These are phyloP conservation scores for Tolypocladium guangdongense DNA, from an alignment of 2,329 filamentous ascomycete species.

Conservation along the genomic window DNA sequence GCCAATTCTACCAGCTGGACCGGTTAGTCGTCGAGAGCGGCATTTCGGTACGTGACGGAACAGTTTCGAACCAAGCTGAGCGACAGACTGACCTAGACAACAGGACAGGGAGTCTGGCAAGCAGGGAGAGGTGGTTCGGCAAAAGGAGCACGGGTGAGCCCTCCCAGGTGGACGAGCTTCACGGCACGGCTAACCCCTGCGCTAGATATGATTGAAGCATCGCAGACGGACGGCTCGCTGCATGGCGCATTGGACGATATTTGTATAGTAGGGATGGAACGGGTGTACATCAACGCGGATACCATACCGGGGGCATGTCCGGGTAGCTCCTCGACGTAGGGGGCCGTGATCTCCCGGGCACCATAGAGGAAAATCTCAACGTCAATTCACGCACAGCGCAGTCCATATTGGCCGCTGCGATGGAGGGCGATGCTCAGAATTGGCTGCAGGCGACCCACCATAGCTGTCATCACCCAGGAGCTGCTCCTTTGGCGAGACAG, in stretches of 20 bases:
- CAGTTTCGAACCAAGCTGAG: not conserved
- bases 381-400: not conserved
- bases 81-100: not conserved
- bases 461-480: no score
- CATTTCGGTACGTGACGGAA: slow-evolving; percentile 47
- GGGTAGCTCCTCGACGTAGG: not conserved
- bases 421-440: not conserved
- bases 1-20: slow-evolving; percentile 90
- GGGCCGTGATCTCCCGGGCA: not conserved
- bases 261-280: not conserved
- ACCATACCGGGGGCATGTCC: not conserved
- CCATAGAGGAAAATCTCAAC: not conserved
- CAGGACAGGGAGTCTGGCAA: slow-evolving; percentile 60
- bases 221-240: not conserved
- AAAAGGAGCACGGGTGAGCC: slow-evolving; percentile 68
- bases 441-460: not conserved
- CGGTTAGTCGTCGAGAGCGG: slow-evolving; percentile 85
- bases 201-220: slow-evolving; percentile 4
- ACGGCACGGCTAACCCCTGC: not conserved
- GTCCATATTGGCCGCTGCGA: not conserved
- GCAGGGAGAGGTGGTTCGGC: slow-evolving; percentile 57
- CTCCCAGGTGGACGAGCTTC: slow-evolving; percentile 1
- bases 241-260: not conserved
- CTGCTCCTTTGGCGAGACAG: not conserved
- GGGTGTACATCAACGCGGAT: not conserved